Conservation (phyloP, 164 flowering plant species). For the Stephania yunnanensis region DNA sequence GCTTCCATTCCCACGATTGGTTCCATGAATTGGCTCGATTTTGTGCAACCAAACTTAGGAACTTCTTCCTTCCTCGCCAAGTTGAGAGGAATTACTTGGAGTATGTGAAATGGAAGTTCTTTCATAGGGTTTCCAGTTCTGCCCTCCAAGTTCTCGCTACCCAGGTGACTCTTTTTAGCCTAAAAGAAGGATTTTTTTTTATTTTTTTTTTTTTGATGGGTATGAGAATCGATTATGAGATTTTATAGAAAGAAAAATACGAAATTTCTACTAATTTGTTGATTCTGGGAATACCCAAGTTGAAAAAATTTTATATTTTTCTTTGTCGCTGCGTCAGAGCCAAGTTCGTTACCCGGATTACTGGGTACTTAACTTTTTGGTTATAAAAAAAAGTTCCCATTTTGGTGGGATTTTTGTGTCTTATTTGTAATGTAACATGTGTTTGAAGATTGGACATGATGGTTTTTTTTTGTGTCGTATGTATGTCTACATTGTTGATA, state of each 20-base stretch:
- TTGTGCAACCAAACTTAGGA: slow-evolving; percentile 29
- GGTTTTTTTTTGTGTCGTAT: neutral
- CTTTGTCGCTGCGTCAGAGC: no score
- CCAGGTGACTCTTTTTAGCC: slow-evolving; percentile 45
- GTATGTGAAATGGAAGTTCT: slow-evolving; percentile 85
- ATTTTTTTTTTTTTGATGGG: no score
- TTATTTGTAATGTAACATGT: neutral
- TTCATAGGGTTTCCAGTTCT: slow-evolving; percentile 82
- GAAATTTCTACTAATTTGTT: no score
- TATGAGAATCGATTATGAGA: no score
- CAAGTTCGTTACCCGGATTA: no score
- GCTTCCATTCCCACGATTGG: slow-evolving; percentile 24
- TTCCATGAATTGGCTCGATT: slow-evolving; percentile 23
- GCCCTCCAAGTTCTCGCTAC: slow-evolving; percentile 91
- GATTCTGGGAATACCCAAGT: no score
- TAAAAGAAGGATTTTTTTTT: neutral
- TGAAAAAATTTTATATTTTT: no score
- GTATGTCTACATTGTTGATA: neutral
- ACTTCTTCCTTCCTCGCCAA: slow-evolving; percentile 62
- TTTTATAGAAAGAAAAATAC: no score
- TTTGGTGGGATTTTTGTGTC: neutral
- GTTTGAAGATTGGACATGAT: neutral
- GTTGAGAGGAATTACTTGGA: slow-evolving; percentile 55
- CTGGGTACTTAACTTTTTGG: neutral
- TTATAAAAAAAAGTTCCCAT: neutral